Base-by-base conservation (phyloP, 495 filamentous ascomycete species). In the Neurospora terricola region DNA sequence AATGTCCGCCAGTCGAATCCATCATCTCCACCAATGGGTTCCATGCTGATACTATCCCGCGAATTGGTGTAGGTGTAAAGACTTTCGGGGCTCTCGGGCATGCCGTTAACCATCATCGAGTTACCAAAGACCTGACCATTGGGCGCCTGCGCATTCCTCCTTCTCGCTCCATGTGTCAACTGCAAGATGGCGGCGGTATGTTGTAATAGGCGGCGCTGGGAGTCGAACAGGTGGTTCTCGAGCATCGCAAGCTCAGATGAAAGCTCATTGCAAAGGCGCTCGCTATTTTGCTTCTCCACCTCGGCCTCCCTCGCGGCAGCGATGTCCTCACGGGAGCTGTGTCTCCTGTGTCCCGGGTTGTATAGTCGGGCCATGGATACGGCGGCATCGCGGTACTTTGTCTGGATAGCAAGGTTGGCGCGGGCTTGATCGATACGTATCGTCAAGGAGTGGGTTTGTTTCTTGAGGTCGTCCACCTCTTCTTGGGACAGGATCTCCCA, bases 161-260 rank as follows among this genome's bases (percentile, higher is more conserved):
- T 86, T 18, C 85, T 81, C 30, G 82, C 76, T 16, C 81, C 80
- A 78, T 98, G 94, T 18, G 93, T 94, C 85, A 96, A 87, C 77
- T 97, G 93, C 75, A 98, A 81, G 38, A 98, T 91, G 42, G 91
- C 96, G 38, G 96, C 94, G 1, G 94, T 97, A 80, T 99, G 96
- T 78, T 94, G 88, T n/a, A 98, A 80, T 72, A 98, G 81, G 59
- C 88, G 86, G 73, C 83, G 88, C 70, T 95, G 90, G 18, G 93
- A 87, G 59, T 90, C 88, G 77, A 93, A 89, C 39, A 88, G 82
- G 70, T 91, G 85, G 73, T 90, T 90, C 78, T 97, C 92, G 71
- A 96, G 81, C 48, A 84, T 84, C 87, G 90, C 94, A 38, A 98
- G 81, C 75, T 97, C 92, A 59, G 89, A 84, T 9, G 93, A 89